phyloP scores from a whole-genome alignment of 305 asterid genomes.

The Stenogyne calaminthoides region DNA sequence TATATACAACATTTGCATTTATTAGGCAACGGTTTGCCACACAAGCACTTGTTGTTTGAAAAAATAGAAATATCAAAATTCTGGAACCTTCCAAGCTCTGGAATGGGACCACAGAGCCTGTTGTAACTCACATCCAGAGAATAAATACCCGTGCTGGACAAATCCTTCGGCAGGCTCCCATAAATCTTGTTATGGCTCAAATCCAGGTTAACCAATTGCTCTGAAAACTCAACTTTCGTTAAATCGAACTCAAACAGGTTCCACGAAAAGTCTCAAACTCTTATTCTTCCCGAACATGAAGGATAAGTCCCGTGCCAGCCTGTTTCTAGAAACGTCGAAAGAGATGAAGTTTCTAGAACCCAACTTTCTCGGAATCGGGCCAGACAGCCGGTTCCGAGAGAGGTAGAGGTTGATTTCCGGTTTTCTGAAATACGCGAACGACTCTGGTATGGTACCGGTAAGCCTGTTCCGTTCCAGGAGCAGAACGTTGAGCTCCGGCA shows the following conservation, averaged over 20 bases:
- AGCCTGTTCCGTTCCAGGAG: not conserved
- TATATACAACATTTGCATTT: too few species aligned
- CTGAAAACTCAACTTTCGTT: conserved; percentile 28
- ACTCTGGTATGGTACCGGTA: not conserved
- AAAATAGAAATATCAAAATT: conserved; percentile 21
- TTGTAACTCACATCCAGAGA: conserved; percentile 45
- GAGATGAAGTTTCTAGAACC: conserved; percentile 18
- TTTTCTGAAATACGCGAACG: not conserved
- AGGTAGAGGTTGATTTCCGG: conserved; percentile 10
- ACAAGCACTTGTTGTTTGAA: conserved; percentile 41
- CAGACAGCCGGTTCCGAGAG: conserved; percentile 37
- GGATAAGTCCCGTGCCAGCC: conserved; percentile 45
- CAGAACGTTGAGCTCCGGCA: not conserved
- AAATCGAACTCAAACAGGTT: conserved; percentile 37
- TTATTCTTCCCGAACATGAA: conserved; percentile 43
- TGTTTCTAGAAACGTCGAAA: conserved; percentile 38
- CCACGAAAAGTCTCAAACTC: conserved; percentile 36
- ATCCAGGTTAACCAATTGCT: conserved; percentile 28
- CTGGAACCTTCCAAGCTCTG: conserved; percentile 34
- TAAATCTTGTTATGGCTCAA: conserved; percentile 44
- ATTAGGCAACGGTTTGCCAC: conserved; percentile 42
- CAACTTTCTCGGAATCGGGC: conserved; percentile 31
- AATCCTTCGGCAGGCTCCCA: conserved; percentile 14
- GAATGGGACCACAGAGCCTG: conserved; percentile 52
- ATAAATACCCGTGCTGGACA: too few species aligned